Conservation (phyloP, 208 protist species). For the Trypanosoma avium region DNA sequence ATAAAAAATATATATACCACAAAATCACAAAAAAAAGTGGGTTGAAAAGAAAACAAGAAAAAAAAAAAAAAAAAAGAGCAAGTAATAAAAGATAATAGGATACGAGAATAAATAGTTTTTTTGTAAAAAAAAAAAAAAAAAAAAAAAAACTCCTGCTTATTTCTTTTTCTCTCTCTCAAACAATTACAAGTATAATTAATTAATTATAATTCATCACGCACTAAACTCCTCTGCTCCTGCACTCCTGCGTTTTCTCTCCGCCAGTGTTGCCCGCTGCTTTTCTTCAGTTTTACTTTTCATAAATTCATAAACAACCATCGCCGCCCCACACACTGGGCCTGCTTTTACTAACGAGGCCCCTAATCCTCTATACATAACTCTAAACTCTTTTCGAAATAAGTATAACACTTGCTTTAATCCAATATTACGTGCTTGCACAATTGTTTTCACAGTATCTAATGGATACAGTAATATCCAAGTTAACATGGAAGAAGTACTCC, state of each 20-base stretch:
- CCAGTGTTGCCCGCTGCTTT: neutral
- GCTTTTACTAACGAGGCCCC: slow-evolving; percentile 68
- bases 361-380: slow-evolving; percentile 62
- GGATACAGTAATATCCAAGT: slow-evolving; percentile 83
- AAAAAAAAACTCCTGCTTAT: too few species aligned
- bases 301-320: slow-evolving; percentile 80
- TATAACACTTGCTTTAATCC: slow-evolving; percentile 16
- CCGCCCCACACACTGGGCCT: slow-evolving; percentile 68
- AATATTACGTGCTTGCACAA: slow-evolving; percentile 67
- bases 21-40: too few species aligned
- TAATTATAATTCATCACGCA: too few species aligned
- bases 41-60: too few species aligned
- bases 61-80: slow-evolving; percentile 20
- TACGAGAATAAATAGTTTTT: too few species aligned
- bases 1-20: neutral
- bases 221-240: neutral
- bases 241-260: neutral
- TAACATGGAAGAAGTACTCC: slow-evolving; percentile 55
- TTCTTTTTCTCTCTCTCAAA: neutral
- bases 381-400: slow-evolving; percentile 26
- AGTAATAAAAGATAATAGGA: too few species aligned
- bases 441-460: slow-evolving; percentile 85
- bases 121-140: too few species aligned
- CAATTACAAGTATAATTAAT: too few species aligned
- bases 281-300: slow-evolving; percentile 19